Evolutionary conservation across 2,329 filamentous ascomycete species (phyloP).

Genomic region (Bisporella sp.): DNA sequence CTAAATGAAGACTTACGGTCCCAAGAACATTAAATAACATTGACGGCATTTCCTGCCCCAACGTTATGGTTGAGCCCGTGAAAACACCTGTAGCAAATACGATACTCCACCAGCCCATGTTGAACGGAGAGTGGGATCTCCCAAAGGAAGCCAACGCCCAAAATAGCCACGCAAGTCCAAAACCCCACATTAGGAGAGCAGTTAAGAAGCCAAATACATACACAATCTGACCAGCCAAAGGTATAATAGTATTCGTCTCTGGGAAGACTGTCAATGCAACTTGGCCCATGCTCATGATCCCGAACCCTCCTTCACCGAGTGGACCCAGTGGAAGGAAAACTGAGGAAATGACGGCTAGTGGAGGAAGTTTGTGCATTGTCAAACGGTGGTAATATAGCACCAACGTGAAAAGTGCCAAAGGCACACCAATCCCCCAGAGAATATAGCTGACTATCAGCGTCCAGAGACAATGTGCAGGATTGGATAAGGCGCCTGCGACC

Average conservation of each 20-base stretch:
- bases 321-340: conserved; percentile 61
- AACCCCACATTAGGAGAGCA: conserved; percentile 47
- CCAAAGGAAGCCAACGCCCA: conserved; percentile 43
- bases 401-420: conserved; percentile 52
- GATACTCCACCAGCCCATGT: conserved; percentile 56
- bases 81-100: conserved; percentile 51
- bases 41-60: conserved; percentile 44
- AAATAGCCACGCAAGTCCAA: conserved; percentile 44
- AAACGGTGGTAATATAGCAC: conserved; percentile 47
- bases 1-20: conserved; percentile 33
- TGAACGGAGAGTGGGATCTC: conserved; percentile 44
- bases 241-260: conserved; percentile 16
- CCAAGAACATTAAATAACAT: conserved; percentile 49
- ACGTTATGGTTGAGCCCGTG: conserved; percentile 37
- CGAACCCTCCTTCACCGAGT: conserved; percentile 57
- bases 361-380: conserved; percentile 43
- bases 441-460: conserved; percentile 58
- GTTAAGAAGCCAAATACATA: conserved; percentile 50
- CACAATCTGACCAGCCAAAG: conserved; percentile 42
- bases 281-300: conserved; percentile 21
- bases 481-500: conserved; percentile 49
- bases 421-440: conserved; percentile 58
- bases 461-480: conserved; percentile 46
- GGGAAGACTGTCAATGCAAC: conserved; percentile 9
- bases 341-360: conserved; percentile 58